Evolutionary conservation across 371 early-diverging fungal genomes (phyloP).

Genomic region (Apophysomyces variabilis): DNA sequence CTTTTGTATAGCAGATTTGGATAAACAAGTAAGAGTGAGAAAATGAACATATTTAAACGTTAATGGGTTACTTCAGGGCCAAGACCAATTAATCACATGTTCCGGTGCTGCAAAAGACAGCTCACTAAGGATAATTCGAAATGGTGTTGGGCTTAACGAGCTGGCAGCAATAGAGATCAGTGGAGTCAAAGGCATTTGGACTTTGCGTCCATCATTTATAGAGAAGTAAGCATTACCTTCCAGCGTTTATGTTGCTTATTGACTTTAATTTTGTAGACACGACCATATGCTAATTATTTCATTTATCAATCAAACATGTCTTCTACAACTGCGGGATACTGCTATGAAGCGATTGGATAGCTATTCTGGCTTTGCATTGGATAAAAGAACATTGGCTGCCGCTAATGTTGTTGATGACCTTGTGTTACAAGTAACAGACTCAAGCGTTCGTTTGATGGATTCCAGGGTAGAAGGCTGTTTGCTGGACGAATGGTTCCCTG

Average conservation of each 20-base stretch:
- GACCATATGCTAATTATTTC: conserved; percentile 65
- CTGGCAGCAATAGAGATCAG: conserved; percentile 67
- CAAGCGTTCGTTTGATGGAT: conserved; percentile 44
- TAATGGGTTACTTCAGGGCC: conserved; percentile 35
- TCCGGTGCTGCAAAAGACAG: conserved; percentile 82
- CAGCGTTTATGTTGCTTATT: background rate
- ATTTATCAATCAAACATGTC: conserved; percentile 53
- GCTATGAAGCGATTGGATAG: conserved; percentile 34
- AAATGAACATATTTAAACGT: background rate
- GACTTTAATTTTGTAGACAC: conserved; percentile 21
- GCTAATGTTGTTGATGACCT: conserved; percentile 36
- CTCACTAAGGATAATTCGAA: conserved; percentile 82
- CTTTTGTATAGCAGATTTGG: conserved; percentile 82
- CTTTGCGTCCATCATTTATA: conserved; percentile 54
- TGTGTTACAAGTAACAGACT: conserved; percentile 49
- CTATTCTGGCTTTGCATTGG: conserved; percentile 41
- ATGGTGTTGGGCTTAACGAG: conserved; percentile 88
- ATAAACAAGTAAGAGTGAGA: conserved; percentile 58
- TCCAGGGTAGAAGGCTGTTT: conserved; percentile 27
- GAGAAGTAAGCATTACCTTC: conserved; percentile 18
- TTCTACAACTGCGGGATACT: conserved; percentile 37
- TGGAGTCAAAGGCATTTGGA: conserved; percentile 80
- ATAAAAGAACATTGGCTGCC: conserved; percentile 41
- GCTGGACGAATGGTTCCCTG: conserved; percentile 62
- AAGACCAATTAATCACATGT: conserved; percentile 85